A percentile compares a stretch with the other conserved stretches of the same genome.
phyloP scores from a whole-genome alignment of 1,284 basidiomycete species.

The Trichosporon asahii region DNA sequence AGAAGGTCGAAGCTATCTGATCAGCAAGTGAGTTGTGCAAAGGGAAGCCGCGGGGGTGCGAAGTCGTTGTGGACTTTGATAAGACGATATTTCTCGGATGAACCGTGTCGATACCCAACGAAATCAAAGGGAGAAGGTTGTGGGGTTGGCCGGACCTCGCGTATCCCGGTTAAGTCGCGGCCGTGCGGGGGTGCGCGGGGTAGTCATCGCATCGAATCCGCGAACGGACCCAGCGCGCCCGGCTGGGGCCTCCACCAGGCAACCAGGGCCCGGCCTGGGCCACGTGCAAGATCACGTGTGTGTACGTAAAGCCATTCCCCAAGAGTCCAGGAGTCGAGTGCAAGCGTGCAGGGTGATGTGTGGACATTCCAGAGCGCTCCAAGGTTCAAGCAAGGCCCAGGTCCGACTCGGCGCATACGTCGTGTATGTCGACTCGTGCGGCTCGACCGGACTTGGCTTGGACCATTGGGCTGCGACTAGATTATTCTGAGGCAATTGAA shows the following conservation, averaged over 20 bases:
- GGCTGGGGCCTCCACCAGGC: neutral
- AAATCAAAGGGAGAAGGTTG: neutral
- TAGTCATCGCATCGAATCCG: neutral
- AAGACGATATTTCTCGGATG: neutral
- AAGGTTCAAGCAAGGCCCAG: neutral
- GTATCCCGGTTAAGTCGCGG: neutral
- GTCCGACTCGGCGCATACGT: neutral
- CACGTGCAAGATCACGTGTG: neutral
- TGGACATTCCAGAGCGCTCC: too few species aligned
- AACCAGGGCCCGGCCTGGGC: too few species aligned
- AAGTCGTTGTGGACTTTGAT: neutral
- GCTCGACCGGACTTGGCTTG: neutral
- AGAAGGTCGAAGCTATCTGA: neutral
- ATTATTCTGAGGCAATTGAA: slow-evolving; percentile 2
- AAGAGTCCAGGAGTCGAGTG: too few species aligned
- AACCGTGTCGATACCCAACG: neutral
- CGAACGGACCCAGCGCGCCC: neutral
- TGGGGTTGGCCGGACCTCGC: slow-evolving; percentile 9
- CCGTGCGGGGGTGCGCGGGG: neutral
- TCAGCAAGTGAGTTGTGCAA: neutral
- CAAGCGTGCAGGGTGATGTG: too few species aligned
- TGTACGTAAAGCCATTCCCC: neutral
- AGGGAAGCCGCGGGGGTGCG: neutral
- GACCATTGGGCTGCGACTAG: neutral
- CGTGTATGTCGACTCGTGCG: neutral